These are phyloP conservation scores for Globisporangium megalacanthum DNA, from an alignment of 352 stramenopile genomes.

Conservation along the genomic window DNA sequence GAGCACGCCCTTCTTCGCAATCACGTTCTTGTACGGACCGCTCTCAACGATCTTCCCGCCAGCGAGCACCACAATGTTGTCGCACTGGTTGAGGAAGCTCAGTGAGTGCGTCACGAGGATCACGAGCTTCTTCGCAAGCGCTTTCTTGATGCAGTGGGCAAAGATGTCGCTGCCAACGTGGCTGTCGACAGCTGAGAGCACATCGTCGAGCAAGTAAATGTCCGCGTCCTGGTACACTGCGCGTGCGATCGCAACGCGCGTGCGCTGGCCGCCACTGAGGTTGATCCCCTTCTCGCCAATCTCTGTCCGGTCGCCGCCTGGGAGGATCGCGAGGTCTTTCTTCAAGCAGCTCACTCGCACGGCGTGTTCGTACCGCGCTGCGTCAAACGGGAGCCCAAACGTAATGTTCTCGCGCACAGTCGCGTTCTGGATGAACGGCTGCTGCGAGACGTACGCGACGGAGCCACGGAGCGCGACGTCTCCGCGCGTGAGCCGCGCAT, in stretches of 20 bases:
- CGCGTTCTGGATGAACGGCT: conserved; percentile 53
- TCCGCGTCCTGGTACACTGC: conserved; percentile 93
- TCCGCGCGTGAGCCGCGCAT: conserved; percentile 23
- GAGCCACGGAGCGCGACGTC: conserved; percentile 25
- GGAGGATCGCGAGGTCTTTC: conserved; percentile 88
- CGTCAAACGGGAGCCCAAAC: conserved; percentile 36
- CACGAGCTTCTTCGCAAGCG: conserved; percentile 85
- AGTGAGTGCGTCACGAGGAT: conserved; percentile 92
- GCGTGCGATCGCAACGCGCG: conserved; percentile 89
- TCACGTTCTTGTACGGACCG: conserved; percentile 76
- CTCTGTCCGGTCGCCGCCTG: conserved; percentile 93
- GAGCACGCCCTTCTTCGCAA: conserved; percentile 61
- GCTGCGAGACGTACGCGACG: conserved; percentile 52
- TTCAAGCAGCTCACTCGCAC: conserved; percentile 67
- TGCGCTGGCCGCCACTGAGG: conserved; percentile 95
- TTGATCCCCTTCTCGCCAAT: conserved; percentile 99
- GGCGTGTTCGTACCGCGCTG: conserved; percentile 28
- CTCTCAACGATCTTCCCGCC: conserved; percentile 67
- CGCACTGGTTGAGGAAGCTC: conserved; percentile 70
- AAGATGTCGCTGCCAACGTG: conserved; percentile 96
- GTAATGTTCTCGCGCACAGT: conserved; percentile 46
- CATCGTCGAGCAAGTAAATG: conserved; percentile 96
- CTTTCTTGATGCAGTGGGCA: conserved; percentile 86
- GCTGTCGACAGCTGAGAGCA: conserved; percentile 95
- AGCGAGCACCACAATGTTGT: conserved; percentile 54